These are phyloP conservation scores for Starmerella asiatica DNA, from an alignment of 805 yeast genomes.

Conservation along the genomic window DNA sequence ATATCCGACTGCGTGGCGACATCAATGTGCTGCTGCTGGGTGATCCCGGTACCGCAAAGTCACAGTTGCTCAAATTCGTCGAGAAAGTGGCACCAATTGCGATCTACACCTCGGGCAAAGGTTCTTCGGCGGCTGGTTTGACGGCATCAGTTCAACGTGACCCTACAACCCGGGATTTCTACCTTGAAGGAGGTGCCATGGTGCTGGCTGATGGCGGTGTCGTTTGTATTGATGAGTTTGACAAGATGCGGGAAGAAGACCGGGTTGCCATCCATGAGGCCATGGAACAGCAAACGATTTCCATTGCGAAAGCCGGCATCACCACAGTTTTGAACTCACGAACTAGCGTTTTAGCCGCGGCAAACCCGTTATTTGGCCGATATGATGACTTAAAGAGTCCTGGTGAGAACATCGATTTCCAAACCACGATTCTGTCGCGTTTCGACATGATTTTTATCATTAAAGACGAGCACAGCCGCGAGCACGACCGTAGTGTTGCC, in stretches of 20 bases:
- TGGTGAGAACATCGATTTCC: constrained; percentile 96
- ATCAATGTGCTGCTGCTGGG: constrained; percentile 85
- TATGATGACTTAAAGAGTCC: constrained; percentile 94
- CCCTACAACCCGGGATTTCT: constrained; percentile 70
- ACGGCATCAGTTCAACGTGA: constrained; percentile 97
- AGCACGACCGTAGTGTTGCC: constrained; percentile 78
- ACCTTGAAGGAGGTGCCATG: constrained; percentile 98
- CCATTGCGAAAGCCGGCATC: constrained; percentile 98
- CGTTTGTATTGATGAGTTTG: constrained; percentile 97
- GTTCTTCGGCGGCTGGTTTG: constrained; percentile 98
- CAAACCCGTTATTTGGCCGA: constrained; percentile 93
- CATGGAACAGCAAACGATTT: constrained; percentile 98
- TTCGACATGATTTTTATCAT: constrained; percentile 97
- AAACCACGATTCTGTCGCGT: constrained; percentile 89
- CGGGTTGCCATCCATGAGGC: constrained; percentile 99
- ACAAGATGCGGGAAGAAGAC: constrained; percentile 98
- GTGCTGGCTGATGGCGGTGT: constrained; percentile 99
- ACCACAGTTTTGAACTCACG: constrained; percentile 93
- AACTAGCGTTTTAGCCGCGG: constrained; percentile 94
- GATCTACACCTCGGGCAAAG: constrained; percentile 95
- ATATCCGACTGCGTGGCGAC: constrained; percentile 94
- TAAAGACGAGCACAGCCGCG: constrained; percentile 83
- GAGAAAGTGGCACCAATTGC: constrained; percentile 91
- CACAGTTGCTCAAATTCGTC: constrained; percentile 87
- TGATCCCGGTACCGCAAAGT: constrained; percentile 98